Percentiles rank a stretch among this genome's conserved stretches.
These are phyloP conservation scores for Solanum sejunctum DNA, from an alignment of 257 asterid species.

Conservation along the genomic window DNA sequence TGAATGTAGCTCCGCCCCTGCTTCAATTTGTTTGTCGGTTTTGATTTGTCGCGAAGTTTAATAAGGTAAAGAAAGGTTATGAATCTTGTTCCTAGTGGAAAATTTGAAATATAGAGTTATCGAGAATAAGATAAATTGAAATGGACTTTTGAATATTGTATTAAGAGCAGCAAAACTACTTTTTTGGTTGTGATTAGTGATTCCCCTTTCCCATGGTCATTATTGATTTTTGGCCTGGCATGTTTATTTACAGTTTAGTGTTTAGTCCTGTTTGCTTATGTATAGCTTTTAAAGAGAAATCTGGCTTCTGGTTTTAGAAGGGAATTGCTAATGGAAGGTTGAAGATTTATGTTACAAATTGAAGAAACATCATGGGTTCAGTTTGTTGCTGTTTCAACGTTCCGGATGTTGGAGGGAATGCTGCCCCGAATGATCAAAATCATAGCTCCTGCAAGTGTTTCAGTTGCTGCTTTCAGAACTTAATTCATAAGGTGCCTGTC, in stretches of 20 bases:
- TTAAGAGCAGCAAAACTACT: background rate
- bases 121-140: background rate
- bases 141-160: background rate
- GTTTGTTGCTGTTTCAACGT: constrained; percentile 29
- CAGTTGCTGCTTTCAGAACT: constrained; percentile 16
- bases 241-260: background rate
- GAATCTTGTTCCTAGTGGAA: background rate
- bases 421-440: background rate
- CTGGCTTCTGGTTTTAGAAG: background rate
- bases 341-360: background rate
- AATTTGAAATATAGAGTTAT: too few species aligned
- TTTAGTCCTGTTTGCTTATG: background rate
- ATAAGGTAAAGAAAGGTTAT: background rate
- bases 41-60: background rate
- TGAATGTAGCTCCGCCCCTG: background rate
- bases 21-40: background rate
- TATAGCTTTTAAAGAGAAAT: background rate
- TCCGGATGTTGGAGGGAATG: background rate
- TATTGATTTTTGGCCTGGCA: background rate
- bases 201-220: background rate
- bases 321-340: background rate
- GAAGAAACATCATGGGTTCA: constrained; percentile 31
- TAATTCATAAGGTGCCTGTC: constrained; percentile 24
- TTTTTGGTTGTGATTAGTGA: background rate
- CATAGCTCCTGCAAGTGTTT: constrained; percentile 7